Evolutionary conservation across 108 stramenopile species (phyloP).

Genomic region (Skeletonema potamos): DNA sequence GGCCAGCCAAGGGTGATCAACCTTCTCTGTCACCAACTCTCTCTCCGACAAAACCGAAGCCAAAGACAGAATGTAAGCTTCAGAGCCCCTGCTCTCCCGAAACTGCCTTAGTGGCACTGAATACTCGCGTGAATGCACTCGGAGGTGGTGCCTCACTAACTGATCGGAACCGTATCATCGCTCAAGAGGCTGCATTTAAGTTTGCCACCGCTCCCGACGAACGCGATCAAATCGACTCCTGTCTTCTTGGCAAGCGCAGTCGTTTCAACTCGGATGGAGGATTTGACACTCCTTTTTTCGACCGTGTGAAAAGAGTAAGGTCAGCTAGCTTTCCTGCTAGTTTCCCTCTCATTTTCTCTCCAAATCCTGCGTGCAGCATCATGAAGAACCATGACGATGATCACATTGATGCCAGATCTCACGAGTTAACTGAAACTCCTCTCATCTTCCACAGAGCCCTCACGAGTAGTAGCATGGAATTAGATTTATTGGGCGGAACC

Average conservation of each 20-base stretch:
- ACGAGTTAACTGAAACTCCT: slow-evolving; percentile 5
- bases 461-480: slow-evolving; percentile 13
- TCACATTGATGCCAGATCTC: neutral
- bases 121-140: slow-evolving; percentile 37
- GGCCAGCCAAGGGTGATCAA: slow-evolving; percentile 15
- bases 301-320: slow-evolving; percentile 12
- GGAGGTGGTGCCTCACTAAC: slow-evolving; percentile 31
- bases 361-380: slow-evolving; percentile 15
- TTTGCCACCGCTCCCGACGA: slow-evolving; percentile 7
- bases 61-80: neutral
- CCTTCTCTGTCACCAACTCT: slow-evolving; percentile 25
- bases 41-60: slow-evolving; percentile 18
- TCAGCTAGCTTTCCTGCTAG: slow-evolving; percentile 10
- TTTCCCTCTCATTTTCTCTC: slow-evolving; percentile 14
- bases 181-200: slow-evolving; percentile 13
- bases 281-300: neutral
- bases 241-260: slow-evolving; percentile 23
- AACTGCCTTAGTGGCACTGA: slow-evolving; percentile 28
- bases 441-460: slow-evolving; percentile 8
- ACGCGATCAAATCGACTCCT: slow-evolving; percentile 22
- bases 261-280: slow-evolving; percentile 2
- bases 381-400: slow-evolving; percentile 9
- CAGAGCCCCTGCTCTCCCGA: slow-evolving; percentile 5
- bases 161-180: slow-evolving; percentile 10
- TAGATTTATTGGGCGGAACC: slow-evolving; percentile 4